These are phyloP conservation scores for Mycena alexandri DNA, from an alignment of 768 basidiomycete genomes.

Conservation along the genomic window DNA sequence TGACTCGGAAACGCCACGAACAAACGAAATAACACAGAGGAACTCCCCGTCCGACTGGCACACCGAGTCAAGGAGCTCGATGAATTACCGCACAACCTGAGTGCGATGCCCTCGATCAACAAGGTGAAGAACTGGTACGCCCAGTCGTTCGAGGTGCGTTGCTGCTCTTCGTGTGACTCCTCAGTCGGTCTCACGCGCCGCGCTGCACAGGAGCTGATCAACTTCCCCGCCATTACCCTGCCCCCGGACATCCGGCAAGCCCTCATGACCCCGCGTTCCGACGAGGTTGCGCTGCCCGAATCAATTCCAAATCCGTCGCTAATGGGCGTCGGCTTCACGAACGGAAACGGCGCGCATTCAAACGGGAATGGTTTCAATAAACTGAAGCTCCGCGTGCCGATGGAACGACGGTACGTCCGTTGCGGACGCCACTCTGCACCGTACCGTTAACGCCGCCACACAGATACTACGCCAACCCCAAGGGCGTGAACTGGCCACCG, in stretches of 20 bases:
- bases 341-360: conserved; percentile 46
- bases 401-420: conserved; percentile 78
- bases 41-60: conserved; percentile 93
- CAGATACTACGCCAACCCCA: conserved; percentile 90
- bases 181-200: conserved; percentile 18
- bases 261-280: conserved; percentile 61
- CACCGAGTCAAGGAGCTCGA: conserved; percentile 98
- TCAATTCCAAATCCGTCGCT: conserved; percentile 86
- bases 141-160: conserved; percentile 93
- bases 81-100: conserved; percentile 91
- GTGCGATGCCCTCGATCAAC: conserved; percentile 90
- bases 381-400: conserved; percentile 81
- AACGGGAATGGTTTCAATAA: conserved; percentile 62
- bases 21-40: conserved; percentile 64
- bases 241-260: conserved; percentile 77
- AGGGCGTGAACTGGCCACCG: conserved; percentile 84
- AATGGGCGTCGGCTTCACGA: conserved; percentile 34
- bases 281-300: conserved; percentile 70
- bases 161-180: conserved; percentile 31
- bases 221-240: conserved; percentile 83
- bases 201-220: conserved; percentile 82
- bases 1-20: neutral
- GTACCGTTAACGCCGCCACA: conserved; percentile 22
- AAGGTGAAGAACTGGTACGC: conserved; percentile 99
- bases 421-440: conserved; percentile 4